A percentile compares a stretch with the other conserved stretches of the same genome.
These are phyloP conservation scores for Tardiomyces blankii DNA, from an alignment of 1,139 yeast species.

Conservation along the genomic window DNA sequence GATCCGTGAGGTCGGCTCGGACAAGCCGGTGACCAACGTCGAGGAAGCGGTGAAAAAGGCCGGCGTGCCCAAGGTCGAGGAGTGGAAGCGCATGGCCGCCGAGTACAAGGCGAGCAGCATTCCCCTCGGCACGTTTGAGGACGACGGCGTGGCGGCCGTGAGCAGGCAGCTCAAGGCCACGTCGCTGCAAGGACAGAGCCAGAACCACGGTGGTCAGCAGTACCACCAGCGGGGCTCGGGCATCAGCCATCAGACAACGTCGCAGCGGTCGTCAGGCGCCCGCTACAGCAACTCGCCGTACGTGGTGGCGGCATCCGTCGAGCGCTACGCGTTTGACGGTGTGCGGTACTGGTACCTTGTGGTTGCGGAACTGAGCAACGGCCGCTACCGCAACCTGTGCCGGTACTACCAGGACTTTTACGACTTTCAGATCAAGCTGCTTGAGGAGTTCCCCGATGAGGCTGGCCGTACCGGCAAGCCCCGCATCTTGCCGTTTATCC, in stretches of 20 bases:
- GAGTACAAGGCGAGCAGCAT: constrained; percentile 88
- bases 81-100: constrained; percentile 89
- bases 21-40: constrained; percentile 36
- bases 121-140: constrained; percentile 48
- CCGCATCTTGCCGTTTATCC: constrained; percentile 84
- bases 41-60: constrained; percentile 48
- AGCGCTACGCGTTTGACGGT: constrained; percentile 68
- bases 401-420: constrained; percentile 94
- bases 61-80: constrained; percentile 82
- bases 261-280: constrained; percentile 1
- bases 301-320: constrained; percentile 58
- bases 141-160: constrained; percentile 8
- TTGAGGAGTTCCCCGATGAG: constrained; percentile 82
- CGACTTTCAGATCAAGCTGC: constrained; percentile 76
- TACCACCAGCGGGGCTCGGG: constrained; percentile 4
- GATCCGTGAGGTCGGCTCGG: constrained; percentile 65
- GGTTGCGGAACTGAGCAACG: constrained; percentile 57
- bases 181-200: constrained; percentile 2
- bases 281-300: constrained; percentile 6
- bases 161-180: neutral
- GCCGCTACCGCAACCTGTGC: constrained; percentile 60
- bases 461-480: constrained; percentile 78
- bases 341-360: constrained; percentile 88
- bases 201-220: constrained; percentile 1
- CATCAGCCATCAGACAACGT: constrained; percentile 4